These are phyloP conservation scores for Acorus gramineus DNA, from an alignment of 106 monocot genomes.

Conservation along the genomic window DNA sequence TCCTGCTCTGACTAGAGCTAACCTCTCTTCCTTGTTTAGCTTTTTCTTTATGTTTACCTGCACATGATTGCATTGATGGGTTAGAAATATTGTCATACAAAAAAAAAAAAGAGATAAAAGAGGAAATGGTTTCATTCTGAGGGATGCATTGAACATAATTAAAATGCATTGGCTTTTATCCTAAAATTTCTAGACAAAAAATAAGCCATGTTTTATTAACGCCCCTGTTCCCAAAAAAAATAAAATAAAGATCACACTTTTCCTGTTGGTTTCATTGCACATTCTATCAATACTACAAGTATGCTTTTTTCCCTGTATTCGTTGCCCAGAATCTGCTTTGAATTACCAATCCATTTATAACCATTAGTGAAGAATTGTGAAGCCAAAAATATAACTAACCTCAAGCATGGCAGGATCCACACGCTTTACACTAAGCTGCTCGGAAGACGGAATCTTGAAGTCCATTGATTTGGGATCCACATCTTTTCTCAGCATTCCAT, in stretches of 20 bases:
- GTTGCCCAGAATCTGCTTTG: too few relatives aligned
- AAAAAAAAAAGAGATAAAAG: neutral
- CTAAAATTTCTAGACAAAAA: too few relatives aligned
- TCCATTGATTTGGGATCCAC: conserved; percentile 22
- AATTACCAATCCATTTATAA: too few relatives aligned
- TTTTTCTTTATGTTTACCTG: conserved; percentile 75
- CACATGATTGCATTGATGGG: neutral
- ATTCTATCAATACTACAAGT: too few relatives aligned
- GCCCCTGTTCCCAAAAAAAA: too few relatives aligned
- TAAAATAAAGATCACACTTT: too few relatives aligned
- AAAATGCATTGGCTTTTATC: too few relatives aligned
- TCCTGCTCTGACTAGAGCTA: conserved; percentile 62
- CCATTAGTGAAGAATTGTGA: too few relatives aligned
- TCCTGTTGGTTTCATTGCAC: too few relatives aligned
- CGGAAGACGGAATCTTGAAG: conserved; percentile 62
- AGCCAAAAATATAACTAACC: conserved; percentile 21
- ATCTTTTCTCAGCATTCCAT: conserved; percentile 49
- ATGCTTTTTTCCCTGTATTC: too few relatives aligned
- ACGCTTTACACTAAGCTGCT: conserved; percentile 63
- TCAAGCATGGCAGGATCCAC: conserved; percentile 80
- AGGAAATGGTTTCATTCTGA: neutral
- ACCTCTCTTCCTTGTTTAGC: conserved; percentile 65
- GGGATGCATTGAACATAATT: too few relatives aligned
- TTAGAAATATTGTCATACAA: neutral
- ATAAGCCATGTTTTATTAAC: too few relatives aligned